These are phyloP conservation scores for Torulaspora indica DNA, from an alignment of 805 yeast genomes.

Conservation along the genomic window DNA sequence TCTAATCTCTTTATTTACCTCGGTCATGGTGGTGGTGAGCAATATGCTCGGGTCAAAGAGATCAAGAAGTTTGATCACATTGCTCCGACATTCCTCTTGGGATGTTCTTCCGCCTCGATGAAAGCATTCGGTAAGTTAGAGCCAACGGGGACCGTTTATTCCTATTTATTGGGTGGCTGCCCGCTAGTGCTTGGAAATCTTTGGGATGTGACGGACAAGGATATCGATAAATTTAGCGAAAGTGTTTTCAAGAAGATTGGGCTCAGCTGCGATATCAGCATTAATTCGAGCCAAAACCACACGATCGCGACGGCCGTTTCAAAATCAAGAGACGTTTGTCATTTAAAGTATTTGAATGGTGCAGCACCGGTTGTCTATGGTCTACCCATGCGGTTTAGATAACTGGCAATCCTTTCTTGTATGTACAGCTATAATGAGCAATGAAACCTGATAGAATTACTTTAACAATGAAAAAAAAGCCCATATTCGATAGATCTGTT, in stretches of 20 bases:
- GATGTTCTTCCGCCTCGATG: conserved; percentile 84
- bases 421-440: neutral
- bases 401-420: neutral
- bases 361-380: conserved; percentile 93
- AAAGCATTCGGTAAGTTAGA: conserved; percentile 55
- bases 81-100: conserved; percentile 68
- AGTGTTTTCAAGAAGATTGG: conserved; percentile 66
- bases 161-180: conserved; percentile 74
- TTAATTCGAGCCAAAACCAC: conserved; percentile 11
- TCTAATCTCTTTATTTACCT: conserved; percentile 63
- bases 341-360: conserved; percentile 73
- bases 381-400: conserved; percentile 46
- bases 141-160: conserved; percentile 70
- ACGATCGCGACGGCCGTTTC: conserved; percentile 54
- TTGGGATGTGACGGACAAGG: conserved; percentile 98
- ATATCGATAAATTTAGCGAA: conserved; percentile 73
- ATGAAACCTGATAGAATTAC: neutral
- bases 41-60: conserved; percentile 55
- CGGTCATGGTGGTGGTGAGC: conserved; percentile 98
- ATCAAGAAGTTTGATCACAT: conserved; percentile 43
- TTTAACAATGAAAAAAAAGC: conserved; percentile 6
- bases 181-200: conserved; percentile 80
- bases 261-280: conserved; percentile 24
- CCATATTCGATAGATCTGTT: conserved; percentile 13
- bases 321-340: conserved; percentile 61